phyloP scores from a whole-genome alignment of 2,329 filamentous ascomycete genomes.

The Ceratocystis huliohia region DNA sequence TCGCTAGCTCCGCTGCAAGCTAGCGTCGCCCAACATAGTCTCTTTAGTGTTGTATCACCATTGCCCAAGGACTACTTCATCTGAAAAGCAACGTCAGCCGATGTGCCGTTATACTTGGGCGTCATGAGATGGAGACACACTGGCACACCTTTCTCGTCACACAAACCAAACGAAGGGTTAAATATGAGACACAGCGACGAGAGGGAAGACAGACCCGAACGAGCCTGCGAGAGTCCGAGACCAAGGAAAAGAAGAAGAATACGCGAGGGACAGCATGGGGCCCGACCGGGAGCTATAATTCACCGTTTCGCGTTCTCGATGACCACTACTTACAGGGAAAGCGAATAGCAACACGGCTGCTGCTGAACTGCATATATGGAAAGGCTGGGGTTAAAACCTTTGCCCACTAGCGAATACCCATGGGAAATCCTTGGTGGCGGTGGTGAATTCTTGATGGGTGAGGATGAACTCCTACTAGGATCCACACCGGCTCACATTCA shows the following conservation, averaged over 20 bases:
- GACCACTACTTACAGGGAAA: background rate
- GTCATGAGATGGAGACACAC: background rate
- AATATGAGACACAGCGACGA: background rate
- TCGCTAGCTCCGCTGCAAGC: background rate
- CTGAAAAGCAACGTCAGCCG: background rate
- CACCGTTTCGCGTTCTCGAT: background rate
- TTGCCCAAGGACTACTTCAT: background rate
- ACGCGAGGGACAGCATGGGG: constrained; percentile 2
- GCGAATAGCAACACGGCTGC: background rate
- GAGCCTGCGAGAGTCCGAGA: background rate
- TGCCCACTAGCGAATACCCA: background rate
- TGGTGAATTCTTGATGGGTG: background rate
- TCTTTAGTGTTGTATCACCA: background rate
- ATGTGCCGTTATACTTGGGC: background rate
- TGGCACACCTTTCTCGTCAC: background rate
- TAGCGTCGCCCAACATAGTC: background rate
- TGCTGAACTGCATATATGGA: background rate
- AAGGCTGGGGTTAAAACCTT: background rate
- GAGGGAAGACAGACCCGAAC: background rate
- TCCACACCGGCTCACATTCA: background rate
- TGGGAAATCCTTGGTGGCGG: background rate
- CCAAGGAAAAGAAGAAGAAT: background rate
- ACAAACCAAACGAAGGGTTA: background rate
- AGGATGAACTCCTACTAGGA: background rate
- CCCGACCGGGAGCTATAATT: background rate